Evolutionary conservation across 345 rosid species (phyloP).

Genomic region (Euphorbia tirucalli): DNA sequence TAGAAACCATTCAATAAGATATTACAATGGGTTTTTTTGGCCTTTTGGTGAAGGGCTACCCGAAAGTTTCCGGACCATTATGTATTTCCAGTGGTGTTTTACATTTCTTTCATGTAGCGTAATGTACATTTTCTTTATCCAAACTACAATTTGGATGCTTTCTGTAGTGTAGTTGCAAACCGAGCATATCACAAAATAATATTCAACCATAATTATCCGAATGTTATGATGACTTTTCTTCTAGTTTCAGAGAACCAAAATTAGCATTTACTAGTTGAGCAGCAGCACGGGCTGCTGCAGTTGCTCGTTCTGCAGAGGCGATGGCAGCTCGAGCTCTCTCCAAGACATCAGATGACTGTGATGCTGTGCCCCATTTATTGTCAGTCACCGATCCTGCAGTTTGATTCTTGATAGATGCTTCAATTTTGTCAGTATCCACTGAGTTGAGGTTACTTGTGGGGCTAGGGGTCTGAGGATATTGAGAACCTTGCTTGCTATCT

Average conservation of each 20-base stretch:
- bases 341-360: conserved; percentile 55
- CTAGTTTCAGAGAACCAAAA: conserved; percentile 38
- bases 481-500: conserved; percentile 33
- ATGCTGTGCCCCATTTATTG: conserved; percentile 24
- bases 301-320: conserved; percentile 78
- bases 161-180: neutral
- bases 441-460: conserved; percentile 18
- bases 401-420: conserved; percentile 26
- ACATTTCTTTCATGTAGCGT: neutral
- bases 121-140: neutral
- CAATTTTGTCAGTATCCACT: conserved; percentile 30
- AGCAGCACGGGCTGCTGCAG: conserved; percentile 85
- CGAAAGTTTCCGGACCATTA: neutral
- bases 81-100: neutral
- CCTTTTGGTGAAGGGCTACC: neutral
- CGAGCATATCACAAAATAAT: neutral
- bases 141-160: neutral
- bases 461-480: conserved; percentile 30
- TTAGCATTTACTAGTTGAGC: conserved; percentile 63
- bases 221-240: conserved; percentile 32
- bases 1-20: neutral
- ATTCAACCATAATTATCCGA: neutral
- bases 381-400: conserved; percentile 23
- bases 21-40: neutral
- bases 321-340: conserved; percentile 82